A percentile compares a stretch with the other conserved stretches of the same genome.
Evolutionary conservation across 208 protist species (phyloP).

Genomic region (Leishmania major): DNA sequence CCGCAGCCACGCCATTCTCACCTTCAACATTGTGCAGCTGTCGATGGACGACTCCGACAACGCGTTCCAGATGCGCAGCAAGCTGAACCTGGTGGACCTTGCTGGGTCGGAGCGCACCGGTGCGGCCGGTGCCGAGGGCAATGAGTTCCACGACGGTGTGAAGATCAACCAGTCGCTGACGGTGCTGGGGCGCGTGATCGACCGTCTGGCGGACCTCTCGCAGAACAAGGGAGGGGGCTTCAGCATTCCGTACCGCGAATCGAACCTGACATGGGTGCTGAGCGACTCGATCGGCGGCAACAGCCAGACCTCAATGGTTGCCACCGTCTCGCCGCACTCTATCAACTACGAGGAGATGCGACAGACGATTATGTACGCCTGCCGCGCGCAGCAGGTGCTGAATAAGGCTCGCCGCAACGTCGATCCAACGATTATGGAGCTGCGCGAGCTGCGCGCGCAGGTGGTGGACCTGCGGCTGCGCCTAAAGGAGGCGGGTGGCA

Average conservation of each 20-base stretch:
- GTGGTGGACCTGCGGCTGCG: slow-evolving; percentile 63
- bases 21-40: slow-evolving; percentile 68
- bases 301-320: slow-evolving; percentile 95
- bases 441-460: slow-evolving; percentile 55
- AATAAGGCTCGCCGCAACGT: slow-evolving; percentile 91
- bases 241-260: slow-evolving; percentile 62
- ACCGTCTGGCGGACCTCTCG: slow-evolving; percentile 76
- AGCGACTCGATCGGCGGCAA: slow-evolving; percentile 92
- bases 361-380: slow-evolving; percentile 92
- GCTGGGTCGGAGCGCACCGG: slow-evolving; percentile 91
- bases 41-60: slow-evolving; percentile 57
- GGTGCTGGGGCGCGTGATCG: slow-evolving; percentile 91
- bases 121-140: slow-evolving; percentile 60
- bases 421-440: slow-evolving; percentile 81
- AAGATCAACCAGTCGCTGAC: slow-evolving; percentile 94
- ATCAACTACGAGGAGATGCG: slow-evolving; percentile 93
- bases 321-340: slow-evolving; percentile 89
- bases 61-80: slow-evolving; percentile 58
- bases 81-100: slow-evolving; percentile 94
- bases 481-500: slow-evolving; percentile 61
- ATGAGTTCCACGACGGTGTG: slow-evolving; percentile 73
- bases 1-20: slow-evolving; percentile 90
- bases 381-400: slow-evolving; percentile 91
- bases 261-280: slow-evolving; percentile 87
- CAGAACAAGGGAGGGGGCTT: slow-evolving; percentile 51